These are phyloP conservation scores for Berkeleyomyces rouxiae DNA, from an alignment of 2,329 filamentous ascomycete species.

Conservation along the genomic window DNA sequence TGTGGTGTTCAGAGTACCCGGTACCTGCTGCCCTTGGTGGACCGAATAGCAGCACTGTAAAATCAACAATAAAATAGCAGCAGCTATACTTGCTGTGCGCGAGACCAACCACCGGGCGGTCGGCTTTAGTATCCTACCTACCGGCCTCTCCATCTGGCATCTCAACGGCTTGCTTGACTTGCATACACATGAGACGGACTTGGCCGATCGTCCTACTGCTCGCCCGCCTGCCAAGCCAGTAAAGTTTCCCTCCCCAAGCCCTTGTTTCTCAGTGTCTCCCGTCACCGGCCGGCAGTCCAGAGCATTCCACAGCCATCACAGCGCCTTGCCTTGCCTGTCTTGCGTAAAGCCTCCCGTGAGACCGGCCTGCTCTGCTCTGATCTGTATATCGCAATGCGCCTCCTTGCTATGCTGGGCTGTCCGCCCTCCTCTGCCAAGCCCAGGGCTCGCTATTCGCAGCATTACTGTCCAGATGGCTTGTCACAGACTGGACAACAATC, in stretches of 20 bases:
- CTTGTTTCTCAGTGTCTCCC: too few relatives aligned
- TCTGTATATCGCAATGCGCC: too few relatives aligned
- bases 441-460: too few relatives aligned
- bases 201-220: not conserved
- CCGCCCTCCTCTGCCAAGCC: too few relatives aligned
- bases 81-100: too few relatives aligned
- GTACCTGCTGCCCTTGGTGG: not conserved
- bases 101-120: not conserved
- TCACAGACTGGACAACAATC: not conserved
- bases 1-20: not conserved
- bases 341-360: too few relatives aligned
- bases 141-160: not conserved
- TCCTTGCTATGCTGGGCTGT: too few relatives aligned
- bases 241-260: too few relatives aligned
- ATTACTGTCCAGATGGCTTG: not conserved
- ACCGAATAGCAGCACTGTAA: not conserved
- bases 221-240: not conserved
- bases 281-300: too few relatives aligned
- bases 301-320: too few relatives aligned
- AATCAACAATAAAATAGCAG: not conserved
- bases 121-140: not conserved
- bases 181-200: not conserved
- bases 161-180: not conserved
- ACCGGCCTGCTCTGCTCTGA: too few relatives aligned
- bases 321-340: too few relatives aligned